Evolutionary conservation across 768 basidiomycete genomes (phyloP).

Genomic region (Exsudoporus frostii): DNA sequence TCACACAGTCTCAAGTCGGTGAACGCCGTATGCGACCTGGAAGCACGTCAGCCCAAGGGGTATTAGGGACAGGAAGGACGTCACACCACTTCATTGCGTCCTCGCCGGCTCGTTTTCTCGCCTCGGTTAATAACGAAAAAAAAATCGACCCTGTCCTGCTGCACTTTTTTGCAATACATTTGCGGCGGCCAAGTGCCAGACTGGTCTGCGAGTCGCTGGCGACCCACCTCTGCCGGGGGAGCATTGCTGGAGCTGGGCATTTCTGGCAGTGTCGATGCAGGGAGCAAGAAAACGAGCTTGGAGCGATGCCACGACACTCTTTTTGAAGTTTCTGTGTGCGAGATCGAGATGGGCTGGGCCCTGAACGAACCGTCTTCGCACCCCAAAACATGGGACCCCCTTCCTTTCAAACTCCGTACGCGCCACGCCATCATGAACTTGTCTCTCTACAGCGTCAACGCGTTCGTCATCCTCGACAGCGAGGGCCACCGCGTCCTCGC

Average conservation of each 20-base stretch:
- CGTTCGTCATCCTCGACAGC: conserved; percentile 89
- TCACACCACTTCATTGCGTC: conserved; percentile 43
- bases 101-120: conserved; percentile 32
- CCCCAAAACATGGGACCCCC: conserved; percentile 15
- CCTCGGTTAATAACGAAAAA: conserved; percentile 43
- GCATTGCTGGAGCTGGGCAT: conserved; percentile 34
- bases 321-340: conserved; percentile 14
- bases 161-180: conserved; percentile 46
- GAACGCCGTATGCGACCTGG: conserved; percentile 53
- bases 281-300: conserved; percentile 47
- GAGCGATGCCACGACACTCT: conserved; percentile 2
- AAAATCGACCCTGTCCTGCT: conserved; percentile 54
- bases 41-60: background rate
- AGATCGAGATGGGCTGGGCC: conserved; percentile 15
- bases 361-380: conserved; percentile 6
- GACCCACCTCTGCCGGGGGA: conserved; percentile 50
- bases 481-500: conserved; percentile 94
- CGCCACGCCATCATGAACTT: conserved; percentile 51
- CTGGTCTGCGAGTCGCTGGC: no score
- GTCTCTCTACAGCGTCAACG: conserved; percentile 82
- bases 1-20: conserved; percentile 45
- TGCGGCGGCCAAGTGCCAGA: conserved; percentile 41
- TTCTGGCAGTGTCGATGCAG: conserved; percentile 34
- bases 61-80: conserved; percentile 1
- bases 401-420: conserved; percentile 22